Conservation (phyloP, 2,329 filamentous ascomycete species). For the Botryosphaeria agaves region DNA sequence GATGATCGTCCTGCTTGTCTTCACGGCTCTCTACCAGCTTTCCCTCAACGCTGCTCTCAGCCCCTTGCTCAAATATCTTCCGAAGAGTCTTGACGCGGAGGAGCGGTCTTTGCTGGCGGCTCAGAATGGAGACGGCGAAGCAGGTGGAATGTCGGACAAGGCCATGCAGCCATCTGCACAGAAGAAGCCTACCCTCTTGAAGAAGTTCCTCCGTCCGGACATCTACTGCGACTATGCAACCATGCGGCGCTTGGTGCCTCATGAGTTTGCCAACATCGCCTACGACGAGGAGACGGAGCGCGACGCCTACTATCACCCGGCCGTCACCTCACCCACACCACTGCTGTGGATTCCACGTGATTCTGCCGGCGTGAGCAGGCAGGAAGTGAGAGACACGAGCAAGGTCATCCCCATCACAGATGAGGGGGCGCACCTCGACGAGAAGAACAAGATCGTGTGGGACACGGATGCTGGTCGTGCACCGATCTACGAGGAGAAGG, state of each 20-base stretch:
- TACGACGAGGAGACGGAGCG: conserved; percentile 46
- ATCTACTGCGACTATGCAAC: conserved; percentile 55
- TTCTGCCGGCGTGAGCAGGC: conserved; percentile 51
- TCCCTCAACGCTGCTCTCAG: conserved; percentile 55
- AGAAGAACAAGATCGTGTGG: conserved; percentile 50
- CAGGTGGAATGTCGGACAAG: conserved; percentile 12
- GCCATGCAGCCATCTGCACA: conserved; percentile 18
- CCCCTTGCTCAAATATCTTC: conserved; percentile 63
- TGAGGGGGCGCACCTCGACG: conserved; percentile 52
- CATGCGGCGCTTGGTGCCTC: conserved; percentile 52
- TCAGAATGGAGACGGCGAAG: conserved; percentile 9
- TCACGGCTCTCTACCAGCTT: conserved; percentile 61
- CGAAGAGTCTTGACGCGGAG: conserved; percentile 25
- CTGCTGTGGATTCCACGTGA: conserved; percentile 79
- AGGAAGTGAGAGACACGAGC: conserved; percentile 58
- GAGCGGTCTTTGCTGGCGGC: conserved; percentile 13
- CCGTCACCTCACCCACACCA: conserved; percentile 43
- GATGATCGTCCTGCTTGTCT: conserved; percentile 60
- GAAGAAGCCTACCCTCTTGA: conserved; percentile 40
- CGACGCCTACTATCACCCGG: conserved; percentile 59
- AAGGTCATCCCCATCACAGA: conserved; percentile 66
- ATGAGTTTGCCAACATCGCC: conserved; percentile 32
- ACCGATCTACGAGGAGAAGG: conserved; percentile 41
- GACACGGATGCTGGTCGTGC: conserved; percentile 36
- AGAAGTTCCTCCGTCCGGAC: conserved; percentile 62